Evolutionary conservation across 257 asterid genomes (phyloP).

Genomic region (Nicotiana noctiflora): DNA sequence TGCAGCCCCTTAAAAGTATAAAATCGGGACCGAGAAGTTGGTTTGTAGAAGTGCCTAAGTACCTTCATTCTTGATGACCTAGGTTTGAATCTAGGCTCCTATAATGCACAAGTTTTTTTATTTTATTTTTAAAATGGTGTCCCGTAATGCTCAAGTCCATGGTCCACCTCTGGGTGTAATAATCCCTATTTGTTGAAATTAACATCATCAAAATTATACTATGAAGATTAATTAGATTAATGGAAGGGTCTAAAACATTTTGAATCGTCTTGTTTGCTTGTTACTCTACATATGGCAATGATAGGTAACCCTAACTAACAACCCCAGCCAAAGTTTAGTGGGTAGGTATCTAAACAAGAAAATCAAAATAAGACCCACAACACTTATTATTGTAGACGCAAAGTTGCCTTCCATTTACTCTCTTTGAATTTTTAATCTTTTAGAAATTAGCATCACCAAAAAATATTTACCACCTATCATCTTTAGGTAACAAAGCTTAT

Average conservation of each 20-base stretch:
- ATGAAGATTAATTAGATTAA: background rate
- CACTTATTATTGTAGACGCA: constrained; percentile 15
- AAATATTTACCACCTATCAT: background rate
- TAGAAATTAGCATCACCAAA: background rate
- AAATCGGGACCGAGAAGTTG: too few species aligned
- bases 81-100: too few species aligned
- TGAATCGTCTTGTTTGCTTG: background rate
- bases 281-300: background rate
- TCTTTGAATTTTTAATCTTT: background rate
- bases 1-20: too few species aligned
- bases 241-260: background rate
- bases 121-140: too few species aligned
- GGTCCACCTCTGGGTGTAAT: too few species aligned
- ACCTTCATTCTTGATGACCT: too few species aligned
- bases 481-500: constrained; percentile 23
- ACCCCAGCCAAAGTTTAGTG: constrained; percentile 5
- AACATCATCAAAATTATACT: background rate
- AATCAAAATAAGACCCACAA: constrained; percentile 19
- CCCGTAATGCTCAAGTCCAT: too few species aligned
- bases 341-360: background rate
- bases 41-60: too few species aligned
- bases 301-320: background rate
- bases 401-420: constrained; percentile 21
- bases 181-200: too few species aligned
- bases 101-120: too few species aligned